Conservation (phyloP, 495 filamentous ascomycete genomes). For the Hypoxylon intermedium region DNA sequence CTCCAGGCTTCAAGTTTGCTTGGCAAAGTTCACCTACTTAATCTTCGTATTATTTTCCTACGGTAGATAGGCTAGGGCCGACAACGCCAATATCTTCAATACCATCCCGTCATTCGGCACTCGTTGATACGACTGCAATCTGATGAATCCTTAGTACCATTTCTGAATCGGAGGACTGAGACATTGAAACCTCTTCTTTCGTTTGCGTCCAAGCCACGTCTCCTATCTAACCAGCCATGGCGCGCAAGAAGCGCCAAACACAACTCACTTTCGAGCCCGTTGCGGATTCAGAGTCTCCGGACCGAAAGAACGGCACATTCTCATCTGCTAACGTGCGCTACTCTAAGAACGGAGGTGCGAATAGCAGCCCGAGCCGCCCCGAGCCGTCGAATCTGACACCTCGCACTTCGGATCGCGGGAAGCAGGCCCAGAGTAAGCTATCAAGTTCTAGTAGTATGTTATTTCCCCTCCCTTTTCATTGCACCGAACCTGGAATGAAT, state of each 20-base stretch:
- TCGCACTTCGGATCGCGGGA: not conserved
- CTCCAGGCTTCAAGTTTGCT: too few relatives aligned
- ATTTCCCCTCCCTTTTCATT: not conserved
- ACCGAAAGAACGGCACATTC: not conserved
- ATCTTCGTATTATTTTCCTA: too few relatives aligned
- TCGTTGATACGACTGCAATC: too few relatives aligned
- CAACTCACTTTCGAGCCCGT: constrained; percentile 38
- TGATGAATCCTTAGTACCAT: too few relatives aligned
- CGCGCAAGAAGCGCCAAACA: constrained; percentile 37
- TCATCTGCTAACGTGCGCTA: constrained; percentile 33
- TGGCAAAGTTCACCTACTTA: too few relatives aligned
- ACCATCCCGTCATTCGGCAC: too few relatives aligned
- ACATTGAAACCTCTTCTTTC: not conserved
- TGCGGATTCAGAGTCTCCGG: constrained; percentile 8
- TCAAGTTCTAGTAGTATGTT: constrained; percentile 20
- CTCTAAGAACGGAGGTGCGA: constrained; percentile 5
- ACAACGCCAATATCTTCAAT: too few relatives aligned
- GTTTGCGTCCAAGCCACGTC: not conserved
- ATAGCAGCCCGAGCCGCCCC: constrained; percentile 15
- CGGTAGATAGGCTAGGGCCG: too few relatives aligned
- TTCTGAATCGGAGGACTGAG: too few relatives aligned
- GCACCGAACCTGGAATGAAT: not conserved
- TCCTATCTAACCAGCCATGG: constrained; percentile 18
- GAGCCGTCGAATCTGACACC: constrained; percentile 4
- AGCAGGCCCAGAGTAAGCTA: constrained; percentile 9